Percentiles rank a stretch among this genome's conserved stretches.
Evolutionary conservation across 2,329 filamentous ascomycete species (phyloP).

Genomic region (Plenodomus tracheiphilus): DNA sequence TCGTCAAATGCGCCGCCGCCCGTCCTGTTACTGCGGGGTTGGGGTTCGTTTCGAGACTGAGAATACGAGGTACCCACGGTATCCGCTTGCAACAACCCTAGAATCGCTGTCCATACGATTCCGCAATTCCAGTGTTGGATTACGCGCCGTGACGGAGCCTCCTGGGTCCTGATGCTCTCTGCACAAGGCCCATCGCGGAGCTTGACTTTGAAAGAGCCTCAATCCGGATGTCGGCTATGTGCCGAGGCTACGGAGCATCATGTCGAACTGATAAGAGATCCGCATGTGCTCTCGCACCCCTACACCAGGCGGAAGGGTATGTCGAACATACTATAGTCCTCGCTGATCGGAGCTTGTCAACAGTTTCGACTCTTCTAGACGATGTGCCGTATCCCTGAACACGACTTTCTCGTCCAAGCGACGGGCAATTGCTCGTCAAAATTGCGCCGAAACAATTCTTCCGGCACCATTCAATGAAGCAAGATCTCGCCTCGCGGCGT

Average conservation of each 20-base stretch:
- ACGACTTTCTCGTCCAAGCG: not conserved
- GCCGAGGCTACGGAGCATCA: not conserved
- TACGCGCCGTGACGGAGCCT: not conserved
- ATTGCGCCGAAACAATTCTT: slow-evolving; percentile 23
- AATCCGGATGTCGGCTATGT: not conserved
- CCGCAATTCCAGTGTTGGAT: not conserved
- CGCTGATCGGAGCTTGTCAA: slow-evolving; percentile 4
- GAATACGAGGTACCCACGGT: slow-evolving; percentile 8
- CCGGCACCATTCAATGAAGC: slow-evolving; percentile 12
- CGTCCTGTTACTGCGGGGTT: slow-evolving; percentile 14
- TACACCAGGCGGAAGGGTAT: slow-evolving; percentile 6
- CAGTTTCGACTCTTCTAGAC: slow-evolving; percentile 8
- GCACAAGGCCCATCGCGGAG: not conserved
- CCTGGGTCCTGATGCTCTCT: too few relatives aligned
- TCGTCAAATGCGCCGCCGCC: slow-evolving; percentile 13
- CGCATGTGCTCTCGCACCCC: slow-evolving; percentile 2
- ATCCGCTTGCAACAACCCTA: not conserved
- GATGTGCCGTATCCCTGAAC: slow-evolving; percentile 10
- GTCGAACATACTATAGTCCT: slow-evolving; percentile 7
- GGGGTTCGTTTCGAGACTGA: slow-evolving; percentile 2
- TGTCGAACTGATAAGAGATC: not conserved
- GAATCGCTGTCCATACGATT: not conserved
- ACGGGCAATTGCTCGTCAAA: not conserved
- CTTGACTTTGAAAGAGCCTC: not conserved
- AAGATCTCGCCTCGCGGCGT: slow-evolving; percentile 15